Evolutionary conservation across 257 asterid genomes (phyloP).

Genomic region (Scutellaria baicalensis): DNA sequence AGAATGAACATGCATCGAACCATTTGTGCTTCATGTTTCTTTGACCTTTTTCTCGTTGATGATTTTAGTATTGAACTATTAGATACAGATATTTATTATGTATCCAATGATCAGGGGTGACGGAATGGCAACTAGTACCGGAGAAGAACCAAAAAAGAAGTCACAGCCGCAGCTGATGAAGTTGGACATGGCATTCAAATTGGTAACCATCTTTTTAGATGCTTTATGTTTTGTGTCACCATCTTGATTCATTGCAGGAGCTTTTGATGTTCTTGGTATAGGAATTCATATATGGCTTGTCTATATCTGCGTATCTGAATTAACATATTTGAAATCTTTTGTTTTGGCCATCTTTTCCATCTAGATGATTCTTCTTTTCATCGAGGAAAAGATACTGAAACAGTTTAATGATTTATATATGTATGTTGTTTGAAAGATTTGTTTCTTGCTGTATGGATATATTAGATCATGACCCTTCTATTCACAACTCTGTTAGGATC

Average conservation of each 20-base stretch:
- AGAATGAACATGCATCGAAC: neutral
- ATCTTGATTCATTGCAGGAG: neutral
- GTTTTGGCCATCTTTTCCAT: neutral
- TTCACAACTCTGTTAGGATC: neutral
- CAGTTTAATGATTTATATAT: neutral
- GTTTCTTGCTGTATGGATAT: neutral
- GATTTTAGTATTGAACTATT: neutral
- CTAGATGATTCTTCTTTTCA: neutral
- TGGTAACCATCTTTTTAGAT: conserved; percentile 30
- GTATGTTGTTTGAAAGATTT: neutral
- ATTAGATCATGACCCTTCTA: neutral
- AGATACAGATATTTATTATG: neutral
- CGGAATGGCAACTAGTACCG: conserved; percentile 20
- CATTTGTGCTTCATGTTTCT: neutral
- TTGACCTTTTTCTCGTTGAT: neutral
- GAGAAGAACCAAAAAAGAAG: conserved; percentile 37
- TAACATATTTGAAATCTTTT: neutral
- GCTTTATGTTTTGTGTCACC: neutral
- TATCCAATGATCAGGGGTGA: conserved; percentile 16
- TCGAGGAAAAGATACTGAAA: neutral
- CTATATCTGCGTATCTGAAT: neutral
- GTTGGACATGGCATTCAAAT: conserved; percentile 50
- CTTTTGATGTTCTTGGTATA: neutral
- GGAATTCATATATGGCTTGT: neutral
- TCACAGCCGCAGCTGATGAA: conserved; percentile 46